Base-by-base conservation (phyloP, 805 yeast genomes). In the Blastobotrys chiropterorum region DNA sequence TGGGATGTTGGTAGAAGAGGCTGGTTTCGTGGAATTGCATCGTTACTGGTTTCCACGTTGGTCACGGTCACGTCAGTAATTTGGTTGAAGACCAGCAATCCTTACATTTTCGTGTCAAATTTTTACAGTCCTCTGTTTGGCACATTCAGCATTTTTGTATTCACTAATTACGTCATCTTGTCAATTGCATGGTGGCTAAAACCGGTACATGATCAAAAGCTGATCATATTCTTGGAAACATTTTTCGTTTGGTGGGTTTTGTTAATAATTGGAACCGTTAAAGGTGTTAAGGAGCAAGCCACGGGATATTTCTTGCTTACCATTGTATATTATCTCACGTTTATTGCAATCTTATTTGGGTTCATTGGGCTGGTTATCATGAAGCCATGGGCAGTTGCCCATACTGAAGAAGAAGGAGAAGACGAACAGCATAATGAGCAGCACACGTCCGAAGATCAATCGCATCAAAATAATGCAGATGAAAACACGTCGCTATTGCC, bases 141-240 rank as follows among this genome's bases (percentile, higher is more conserved):
- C 0, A 56, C 71, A 1, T 68, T 79, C 13, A 63, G 79, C 1
- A 63, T 74, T 31, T 76, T 77, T 54, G 59, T 85, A 46, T 64
- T 86, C 34, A 53, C 74, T 43, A 85, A 84, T 62, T 85, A 81
- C 61, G 39, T 77, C 2, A 53, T 84, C 14, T 70, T 89, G 56
- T 81, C 80, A 49, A 73, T 71, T 38, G 61, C 69, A 34, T 63
- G 68, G 39, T 67, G 61, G 15, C 38, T 74, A 13, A 67, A 71
- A 51, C 81, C 83, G 1, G 73, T 76, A 16, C 78, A 75, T 53
- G 83, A 81, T 58, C 81, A 81, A 59, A 85, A 86, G 62, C 73
- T 83, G 51, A 70, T 81, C 16, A 70, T 78, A 2, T 63, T 83
- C 2, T 59, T 82, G 19, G 85, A 85, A 64, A 66, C 79, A 11